Evolutionary conservation across 169 alveolate species (phyloP).

Genomic region (Amoebophrya sp.): DNA sequence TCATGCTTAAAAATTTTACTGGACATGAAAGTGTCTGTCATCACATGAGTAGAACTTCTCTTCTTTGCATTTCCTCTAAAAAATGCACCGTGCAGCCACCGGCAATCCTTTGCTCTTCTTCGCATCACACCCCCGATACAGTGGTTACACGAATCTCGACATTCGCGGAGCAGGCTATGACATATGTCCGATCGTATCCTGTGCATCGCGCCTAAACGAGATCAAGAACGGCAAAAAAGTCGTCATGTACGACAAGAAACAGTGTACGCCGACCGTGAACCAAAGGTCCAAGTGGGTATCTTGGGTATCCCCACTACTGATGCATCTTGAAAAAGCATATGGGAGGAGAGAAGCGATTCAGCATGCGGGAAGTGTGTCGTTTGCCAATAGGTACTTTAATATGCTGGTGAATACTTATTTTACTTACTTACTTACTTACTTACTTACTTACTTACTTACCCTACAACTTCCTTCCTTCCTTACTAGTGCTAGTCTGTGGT

Average conservation of each 20-base stretch:
- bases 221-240: background rate
- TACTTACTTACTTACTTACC: no score
- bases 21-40: no score
- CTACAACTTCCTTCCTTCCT: background rate
- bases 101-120: background rate
- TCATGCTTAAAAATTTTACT: no score
- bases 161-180: conserved; percentile 18
- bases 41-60: no score
- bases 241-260: background rate
- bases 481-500: background rate
- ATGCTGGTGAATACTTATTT: no score
- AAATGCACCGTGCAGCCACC: background rate
- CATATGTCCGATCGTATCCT: background rate
- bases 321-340: no score
- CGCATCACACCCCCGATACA: background rate
- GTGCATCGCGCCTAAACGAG: background rate
- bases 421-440: no score
- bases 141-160: background rate
- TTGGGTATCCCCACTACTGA: no score
- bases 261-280: conserved; percentile 1
- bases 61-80: no score
- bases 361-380: no score
- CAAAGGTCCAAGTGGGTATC: background rate
- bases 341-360: no score
- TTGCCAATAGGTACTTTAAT: no score